phyloP scores from a whole-genome alignment of 495 filamentous ascomycete species.

The Penicillium turbatum region DNA sequence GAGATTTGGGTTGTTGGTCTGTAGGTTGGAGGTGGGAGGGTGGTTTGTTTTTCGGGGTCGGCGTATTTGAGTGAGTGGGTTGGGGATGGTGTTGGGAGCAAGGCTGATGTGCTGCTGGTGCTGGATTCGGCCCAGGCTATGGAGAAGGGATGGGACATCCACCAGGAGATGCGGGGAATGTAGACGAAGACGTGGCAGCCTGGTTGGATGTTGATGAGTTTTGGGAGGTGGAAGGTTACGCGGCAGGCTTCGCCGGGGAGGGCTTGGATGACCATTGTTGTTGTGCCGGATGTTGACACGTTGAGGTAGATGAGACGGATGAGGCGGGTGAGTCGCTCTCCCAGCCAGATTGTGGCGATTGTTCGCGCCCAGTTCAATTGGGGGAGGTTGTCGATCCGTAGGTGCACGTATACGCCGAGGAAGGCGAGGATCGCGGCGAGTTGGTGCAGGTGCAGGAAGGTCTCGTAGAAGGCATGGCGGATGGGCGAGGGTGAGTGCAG shows the following conservation, averaged over 20 bases:
- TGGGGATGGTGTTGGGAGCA: not conserved
- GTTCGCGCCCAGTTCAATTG: conserved; percentile 58
- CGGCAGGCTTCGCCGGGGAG: conserved; percentile 53
- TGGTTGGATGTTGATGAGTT: conserved; percentile 66
- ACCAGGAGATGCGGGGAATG: conserved; percentile 68
- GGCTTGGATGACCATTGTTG: conserved; percentile 45
- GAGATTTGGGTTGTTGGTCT: conserved; percentile 58
- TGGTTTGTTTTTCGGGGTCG: conserved; percentile 40
- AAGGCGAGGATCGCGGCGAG: conserved; percentile 58
- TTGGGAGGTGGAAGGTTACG: conserved; percentile 70
- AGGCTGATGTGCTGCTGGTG: conserved; percentile 19
- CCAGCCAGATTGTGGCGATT: conserved; percentile 59
- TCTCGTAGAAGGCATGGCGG: conserved; percentile 87
- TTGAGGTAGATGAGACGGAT: conserved; percentile 58
- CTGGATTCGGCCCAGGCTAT: conserved; percentile 51
- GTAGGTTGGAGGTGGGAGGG: conserved; percentile 20
- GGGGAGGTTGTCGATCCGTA: conserved; percentile 55
- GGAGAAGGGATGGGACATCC: conserved; percentile 61
- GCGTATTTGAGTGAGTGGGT: conserved; percentile 2
- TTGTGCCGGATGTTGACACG: conserved; percentile 36
- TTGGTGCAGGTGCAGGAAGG: conserved; percentile 77
- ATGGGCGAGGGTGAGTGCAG: conserved; percentile 72
- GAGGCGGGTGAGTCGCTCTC: conserved; percentile 58
- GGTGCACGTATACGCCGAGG: conserved; percentile 65
- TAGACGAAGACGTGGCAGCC: conserved; percentile 81